Evolutionary conservation across 352 stramenopile species (phyloP), one percentile per base, ranked within the genome.

Genomic region (Sclerospora graminicola): DNA sequence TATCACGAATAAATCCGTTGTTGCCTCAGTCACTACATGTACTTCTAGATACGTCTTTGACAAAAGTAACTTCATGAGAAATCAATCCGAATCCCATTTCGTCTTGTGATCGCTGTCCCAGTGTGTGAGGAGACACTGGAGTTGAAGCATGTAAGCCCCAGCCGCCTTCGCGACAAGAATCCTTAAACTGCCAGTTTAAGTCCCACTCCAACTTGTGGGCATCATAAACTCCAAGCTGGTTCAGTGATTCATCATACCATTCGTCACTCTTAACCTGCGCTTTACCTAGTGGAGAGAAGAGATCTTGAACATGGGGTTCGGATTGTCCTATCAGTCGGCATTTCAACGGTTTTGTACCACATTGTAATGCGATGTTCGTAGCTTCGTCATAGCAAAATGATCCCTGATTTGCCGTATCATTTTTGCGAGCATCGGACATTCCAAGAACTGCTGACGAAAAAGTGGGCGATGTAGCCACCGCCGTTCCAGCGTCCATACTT

Each of bases 191-290:
- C 19, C 45, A 63, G 45, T 49, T 73, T 34, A 67, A 40, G 15
- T 83, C 50, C 66, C 66, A 82, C 10, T 74, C 54, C 18, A 83
- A 53, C 21, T 61, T 63, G 33, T 76, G 54, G 8, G 54, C 60
- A 38, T 74, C 66, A 27, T 58, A 51, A 20, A 73, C 40, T 8
- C 60, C 21, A 31, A 80, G 33, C 35, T 75, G 53, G 15, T 66
- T 62, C 4, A 83, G 41, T 2, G 68, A 73, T 1, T 66, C 69
- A 27, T 76, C 53, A 60, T 57, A 80, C 69, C 68, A 78, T 4
- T 75, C 63, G 29, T 35, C 57, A 41, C 54, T 48, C 26, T 28
- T 37, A 21, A 15, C 10, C 26, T 18, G 7, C 9, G 32, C 28
- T 8, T 18, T 55, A 15, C 42, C 47, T 2, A 60, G 47, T 34